These are phyloP conservation scores for Puccinia coronata DNA, from an alignment of 1,284 basidiomycete species.

Conservation along the genomic window DNA sequence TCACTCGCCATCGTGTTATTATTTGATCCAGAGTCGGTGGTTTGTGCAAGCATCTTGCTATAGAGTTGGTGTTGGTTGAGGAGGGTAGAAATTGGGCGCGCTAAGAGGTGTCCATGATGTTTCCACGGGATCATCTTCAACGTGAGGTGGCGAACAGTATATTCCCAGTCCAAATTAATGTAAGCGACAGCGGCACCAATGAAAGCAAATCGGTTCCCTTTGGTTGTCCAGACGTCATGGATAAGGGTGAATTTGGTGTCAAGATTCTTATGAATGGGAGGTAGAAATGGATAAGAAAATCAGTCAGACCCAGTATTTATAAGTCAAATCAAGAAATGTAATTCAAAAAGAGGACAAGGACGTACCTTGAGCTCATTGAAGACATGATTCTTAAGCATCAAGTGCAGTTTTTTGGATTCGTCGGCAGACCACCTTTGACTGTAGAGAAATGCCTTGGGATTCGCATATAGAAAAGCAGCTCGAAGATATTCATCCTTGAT, in stretches of 20 bases:
- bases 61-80: neutral
- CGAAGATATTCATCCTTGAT: neutral
- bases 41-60: too few relatives aligned
- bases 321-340: neutral
- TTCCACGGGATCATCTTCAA: too few relatives aligned
- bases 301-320: too few relatives aligned
- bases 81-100: neutral
- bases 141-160: neutral
- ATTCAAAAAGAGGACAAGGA: too few relatives aligned
- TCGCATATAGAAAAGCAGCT: neutral
- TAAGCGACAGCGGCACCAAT: too few relatives aligned
- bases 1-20: neutral
- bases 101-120: neutral
- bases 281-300: too few relatives aligned
- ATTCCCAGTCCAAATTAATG: neutral
- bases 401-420: neutral
- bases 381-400: neutral
- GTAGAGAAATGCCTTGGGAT: neutral
- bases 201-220: too few relatives aligned
- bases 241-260: too few relatives aligned
- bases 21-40: too few relatives aligned
- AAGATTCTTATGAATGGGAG: too few relatives aligned
- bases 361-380: neutral
- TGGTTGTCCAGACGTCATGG: too few relatives aligned
- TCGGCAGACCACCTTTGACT: too few relatives aligned